These are phyloP conservation scores for Hondaea fermentalgiana DNA, from an alignment of 108 stramenopile species.

Conservation along the genomic window DNA sequence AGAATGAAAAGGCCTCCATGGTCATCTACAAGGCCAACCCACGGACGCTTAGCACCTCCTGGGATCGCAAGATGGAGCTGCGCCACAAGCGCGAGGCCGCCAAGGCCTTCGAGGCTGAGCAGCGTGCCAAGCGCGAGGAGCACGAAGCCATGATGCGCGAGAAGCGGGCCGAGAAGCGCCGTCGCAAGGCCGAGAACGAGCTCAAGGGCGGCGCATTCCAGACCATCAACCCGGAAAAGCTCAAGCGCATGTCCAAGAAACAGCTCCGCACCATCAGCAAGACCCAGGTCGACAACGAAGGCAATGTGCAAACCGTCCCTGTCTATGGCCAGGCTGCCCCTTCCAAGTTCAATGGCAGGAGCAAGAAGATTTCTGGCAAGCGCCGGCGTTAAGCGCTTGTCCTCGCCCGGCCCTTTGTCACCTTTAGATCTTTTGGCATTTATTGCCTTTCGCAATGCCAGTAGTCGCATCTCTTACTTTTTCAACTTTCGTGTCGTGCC, in stretches of 20 bases:
- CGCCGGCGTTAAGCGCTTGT: too few species aligned
- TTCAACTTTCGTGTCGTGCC: too few species aligned
- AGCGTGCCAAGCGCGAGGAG: neutral
- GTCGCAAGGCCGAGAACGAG: neutral
- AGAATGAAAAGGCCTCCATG: constrained; percentile 11
- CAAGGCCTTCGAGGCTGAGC: neutral
- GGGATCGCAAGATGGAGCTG: constrained; percentile 9
- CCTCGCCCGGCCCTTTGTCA: too few species aligned
- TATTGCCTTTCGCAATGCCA: too few species aligned
- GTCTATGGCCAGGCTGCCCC: neutral
- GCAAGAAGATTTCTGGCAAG: too few species aligned
- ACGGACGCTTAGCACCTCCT: neutral
- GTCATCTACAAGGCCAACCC: neutral
- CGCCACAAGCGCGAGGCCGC: neutral
- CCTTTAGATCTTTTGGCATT: too few species aligned
- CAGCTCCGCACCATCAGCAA: neutral
- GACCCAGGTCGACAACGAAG: neutral
- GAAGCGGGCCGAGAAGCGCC: neutral
- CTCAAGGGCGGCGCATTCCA: neutral
- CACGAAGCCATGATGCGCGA: neutral
- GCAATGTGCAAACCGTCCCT: neutral
- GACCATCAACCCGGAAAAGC: neutral
- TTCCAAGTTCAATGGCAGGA: too few species aligned
- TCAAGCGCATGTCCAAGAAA: constrained; percentile 17
- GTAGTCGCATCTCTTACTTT: too few species aligned